phyloP scores from a whole-genome alignment of 2,329 filamentous ascomycete species.

The Helicocarpus griseus region DNA sequence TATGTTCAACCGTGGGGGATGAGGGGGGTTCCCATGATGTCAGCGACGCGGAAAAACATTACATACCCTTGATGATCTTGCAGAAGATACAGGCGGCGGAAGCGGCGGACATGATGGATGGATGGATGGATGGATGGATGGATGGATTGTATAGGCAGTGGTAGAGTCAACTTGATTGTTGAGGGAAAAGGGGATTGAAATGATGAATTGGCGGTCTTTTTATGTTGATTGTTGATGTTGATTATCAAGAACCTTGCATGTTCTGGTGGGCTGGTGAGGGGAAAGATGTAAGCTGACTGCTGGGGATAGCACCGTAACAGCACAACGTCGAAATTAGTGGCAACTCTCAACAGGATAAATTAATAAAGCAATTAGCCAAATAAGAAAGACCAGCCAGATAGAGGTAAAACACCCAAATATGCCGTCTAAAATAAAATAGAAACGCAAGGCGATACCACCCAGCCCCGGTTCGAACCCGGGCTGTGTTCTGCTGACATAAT shows the following conservation, averaged over 20 bases:
- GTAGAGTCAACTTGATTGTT: neutral
- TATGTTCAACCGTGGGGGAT: constrained; percentile 6
- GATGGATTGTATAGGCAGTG: neutral
- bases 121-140: neutral
- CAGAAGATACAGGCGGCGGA: constrained; percentile 80
- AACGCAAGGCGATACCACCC: too few relatives aligned
- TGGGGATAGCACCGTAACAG: too few relatives aligned
- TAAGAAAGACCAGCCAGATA: too few relatives aligned
- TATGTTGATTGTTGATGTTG: neutral
- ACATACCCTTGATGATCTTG: constrained; percentile 85
- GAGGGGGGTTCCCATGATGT: constrained; percentile 6
- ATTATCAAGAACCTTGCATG: too few relatives aligned
- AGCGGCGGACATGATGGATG: constrained; percentile 13
- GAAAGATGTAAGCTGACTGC: neutral
- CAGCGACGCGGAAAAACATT: constrained; percentile 1
- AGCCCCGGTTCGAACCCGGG: constrained; percentile 21
- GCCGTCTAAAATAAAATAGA: neutral
- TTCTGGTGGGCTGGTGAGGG: neutral
- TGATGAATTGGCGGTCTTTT: neutral
- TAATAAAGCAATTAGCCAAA: too few relatives aligned
- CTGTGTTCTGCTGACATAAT: neutral
- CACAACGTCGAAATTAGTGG: too few relatives aligned
- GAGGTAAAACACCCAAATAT: too few relatives aligned
- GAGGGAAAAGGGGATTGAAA: constrained; percentile 7
- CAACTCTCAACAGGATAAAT: too few relatives aligned